Percentiles rank a stretch among this genome's conserved stretches.
These are phyloP conservation scores for Diphasiastrum complanatum DNA, from an alignment of 83 land plant genomes.

Conservation along the genomic window DNA sequence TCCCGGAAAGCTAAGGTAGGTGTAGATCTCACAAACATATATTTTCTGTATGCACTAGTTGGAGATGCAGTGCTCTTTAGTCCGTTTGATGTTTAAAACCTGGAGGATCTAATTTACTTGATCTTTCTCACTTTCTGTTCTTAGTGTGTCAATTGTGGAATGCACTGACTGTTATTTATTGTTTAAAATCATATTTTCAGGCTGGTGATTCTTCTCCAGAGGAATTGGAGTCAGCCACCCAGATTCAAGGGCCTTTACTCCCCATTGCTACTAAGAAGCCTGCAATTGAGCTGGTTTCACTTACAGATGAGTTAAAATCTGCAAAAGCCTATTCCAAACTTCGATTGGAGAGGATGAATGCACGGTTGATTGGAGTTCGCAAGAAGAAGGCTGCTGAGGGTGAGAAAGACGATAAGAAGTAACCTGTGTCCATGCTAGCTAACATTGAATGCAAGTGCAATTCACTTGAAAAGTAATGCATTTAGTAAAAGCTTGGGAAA, in stretches of 20 bases:
- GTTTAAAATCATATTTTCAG: slow-evolving; percentile 20
- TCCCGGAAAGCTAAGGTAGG: slow-evolving; percentile 46
- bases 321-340: slow-evolving; percentile 56
- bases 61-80: too few species aligned
- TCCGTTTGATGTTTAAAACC: too few species aligned
- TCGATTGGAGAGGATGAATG: slow-evolving; percentile 53
- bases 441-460: too few species aligned
- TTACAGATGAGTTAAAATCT: slow-evolving; percentile 64
- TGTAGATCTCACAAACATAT: background rate
- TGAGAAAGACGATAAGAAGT: slow-evolving; percentile 81
- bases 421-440: too few species aligned
- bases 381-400: slow-evolving; percentile 78
- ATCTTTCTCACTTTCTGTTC: background rate
- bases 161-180: background rate
- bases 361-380: slow-evolving; percentile 53
- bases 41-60: background rate
- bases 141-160: background rate
- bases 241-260: slow-evolving; percentile 54
- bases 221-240: slow-evolving; percentile 67
- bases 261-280: slow-evolving; percentile 55
- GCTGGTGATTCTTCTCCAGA: slow-evolving; percentile 68
- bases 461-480: too few species aligned
- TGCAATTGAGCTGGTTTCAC: slow-evolving; percentile 53
- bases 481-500: too few species aligned
- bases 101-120: too few species aligned